Percentiles rank a stretch among this genome's conserved stretches.
These are phyloP conservation scores for Inonotus hispidus DNA, from an alignment of 1,284 basidiomycete genomes.

Conservation along the genomic window DNA sequence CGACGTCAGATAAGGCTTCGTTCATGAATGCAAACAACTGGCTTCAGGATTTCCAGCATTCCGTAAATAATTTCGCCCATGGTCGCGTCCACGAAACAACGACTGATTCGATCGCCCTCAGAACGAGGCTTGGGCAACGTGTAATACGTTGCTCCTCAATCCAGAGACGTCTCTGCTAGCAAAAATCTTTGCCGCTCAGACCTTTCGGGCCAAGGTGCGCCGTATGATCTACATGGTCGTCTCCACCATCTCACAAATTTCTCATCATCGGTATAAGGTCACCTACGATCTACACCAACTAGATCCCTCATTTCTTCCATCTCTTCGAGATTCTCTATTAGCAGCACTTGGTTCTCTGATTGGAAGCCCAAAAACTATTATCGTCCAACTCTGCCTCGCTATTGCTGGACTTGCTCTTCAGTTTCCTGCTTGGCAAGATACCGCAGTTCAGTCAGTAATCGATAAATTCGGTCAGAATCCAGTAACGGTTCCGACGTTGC, in stretches of 20 bases:
- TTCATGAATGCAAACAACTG: conserved; percentile 85
- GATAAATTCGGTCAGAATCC: conserved; percentile 84
- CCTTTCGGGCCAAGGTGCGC: conserved; percentile 89
- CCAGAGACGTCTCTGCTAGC: conserved; percentile 77
- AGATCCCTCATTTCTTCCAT: conserved; percentile 61
- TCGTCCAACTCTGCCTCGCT: conserved; percentile 87
- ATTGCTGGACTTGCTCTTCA: conserved; percentile 90
- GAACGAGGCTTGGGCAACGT: conserved; percentile 94
- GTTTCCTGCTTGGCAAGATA: conserved; percentile 82
- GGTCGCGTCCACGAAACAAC: conserved; percentile 26
- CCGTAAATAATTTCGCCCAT: conserved; percentile 79
- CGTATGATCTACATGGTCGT: neutral
- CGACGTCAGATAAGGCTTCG: conserved; percentile 70
- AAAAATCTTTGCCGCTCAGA: conserved; percentile 94
- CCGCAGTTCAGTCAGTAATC: conserved; percentile 75
- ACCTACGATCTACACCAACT: conserved; percentile 95
- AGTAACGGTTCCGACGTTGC: conserved; percentile 72
- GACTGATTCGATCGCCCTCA: conserved; percentile 33
- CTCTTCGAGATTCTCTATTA: conserved; percentile 85
- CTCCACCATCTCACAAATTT: conserved; percentile 17
- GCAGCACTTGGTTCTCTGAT: conserved; percentile 68
- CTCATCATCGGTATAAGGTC: conserved; percentile 50
- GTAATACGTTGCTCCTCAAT: conserved; percentile 84
- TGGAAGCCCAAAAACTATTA: conserved; percentile 77
- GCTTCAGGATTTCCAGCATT: conserved; percentile 96